Base-by-base conservation (phyloP, 2,329 filamentous ascomycete genomes). In the Tolypocladium paradoxum region DNA sequence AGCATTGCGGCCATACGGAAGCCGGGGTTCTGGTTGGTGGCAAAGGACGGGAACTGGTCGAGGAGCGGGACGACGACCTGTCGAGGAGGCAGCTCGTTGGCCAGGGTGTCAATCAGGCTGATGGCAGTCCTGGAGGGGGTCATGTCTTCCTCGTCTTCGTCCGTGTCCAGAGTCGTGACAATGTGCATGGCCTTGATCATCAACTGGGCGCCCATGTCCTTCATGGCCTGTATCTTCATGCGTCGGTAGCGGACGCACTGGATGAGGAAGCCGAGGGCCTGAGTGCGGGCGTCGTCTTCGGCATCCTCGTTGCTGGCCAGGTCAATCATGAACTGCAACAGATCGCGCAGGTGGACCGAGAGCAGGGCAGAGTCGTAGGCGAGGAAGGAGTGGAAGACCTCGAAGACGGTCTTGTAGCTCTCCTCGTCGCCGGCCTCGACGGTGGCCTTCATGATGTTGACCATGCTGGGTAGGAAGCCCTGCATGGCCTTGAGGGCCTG, bases 301-400 rank as follows among this genome's bases (percentile, higher is more conserved):
- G 88, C 78, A 38, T 87, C 77, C 46, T 79, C 86, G 71, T 95
- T 88, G 62, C 81, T 79, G 48, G 87, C 82, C 52, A 99, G 78
- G 55, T 93, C 85, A 63, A 95, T 86, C 89, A 97, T 97, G 76
- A 97, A 96, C 61, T 87, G 82, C 56, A 96, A 79, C 9, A 99
- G 80, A 63, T 96, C 90, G 67, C 86, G 89, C 65, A 99, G 89
- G 73, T 96, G 91, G 53, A 82, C 78, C 59, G 85, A 87, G 51
- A 97, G 76, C 50, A 97, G 81, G 48, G 88, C 82, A 33, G 89
- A 87, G 68, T 96, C 92, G 68, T 90, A 96, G 58, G 87, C 88
- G 52, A 99, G 81, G 63, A 96, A 85, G 50, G 89, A 93, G 76
- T 97, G 93, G 81, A 97, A 96, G 60, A 96, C 90, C 68, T 97